These are phyloP conservation scores for Termitomyces sp. DNA, from an alignment of 768 basidiomycete genomes.

Conservation along the genomic window DNA sequence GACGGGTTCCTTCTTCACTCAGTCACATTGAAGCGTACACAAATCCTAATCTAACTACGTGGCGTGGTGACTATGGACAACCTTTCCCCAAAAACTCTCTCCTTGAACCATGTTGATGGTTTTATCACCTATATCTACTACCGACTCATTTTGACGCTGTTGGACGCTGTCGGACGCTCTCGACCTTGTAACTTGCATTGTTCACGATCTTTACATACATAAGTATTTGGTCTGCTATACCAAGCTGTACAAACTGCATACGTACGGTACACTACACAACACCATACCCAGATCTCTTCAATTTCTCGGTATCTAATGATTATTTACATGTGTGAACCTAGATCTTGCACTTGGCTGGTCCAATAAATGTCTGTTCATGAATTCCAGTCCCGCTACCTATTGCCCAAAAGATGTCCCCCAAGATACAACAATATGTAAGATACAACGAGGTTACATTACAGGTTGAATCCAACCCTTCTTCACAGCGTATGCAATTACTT, in stretches of 20 bases:
- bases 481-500: slow-evolving; percentile 58
- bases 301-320: slow-evolving; percentile 1
- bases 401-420: not conserved
- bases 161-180: slow-evolving; percentile 5
- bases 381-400: not conserved
- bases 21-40: slow-evolving; percentile 61
- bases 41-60: slow-evolving; percentile 53
- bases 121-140: not conserved
- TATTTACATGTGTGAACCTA: not conserved
- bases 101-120: slow-evolving; percentile 23
- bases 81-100: slow-evolving; percentile 55
- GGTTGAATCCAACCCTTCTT: slow-evolving; percentile 58
- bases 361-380: not conserved
- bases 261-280: not conserved
- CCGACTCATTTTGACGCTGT: not conserved
- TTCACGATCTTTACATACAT: not conserved
- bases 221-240: slow-evolving; percentile 1
- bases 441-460: slow-evolving; percentile 5
- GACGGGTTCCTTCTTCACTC: not conserved
- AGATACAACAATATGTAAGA: not conserved
- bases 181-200: not conserved
- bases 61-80: slow-evolving; percentile 40
- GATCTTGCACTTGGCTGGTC: not conserved
- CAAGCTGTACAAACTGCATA: not conserved
- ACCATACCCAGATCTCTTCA: not conserved